Evolutionary conservation across 1,139 yeast genomes (phyloP).

Genomic region (Casaregolazyma lundiana): DNA sequence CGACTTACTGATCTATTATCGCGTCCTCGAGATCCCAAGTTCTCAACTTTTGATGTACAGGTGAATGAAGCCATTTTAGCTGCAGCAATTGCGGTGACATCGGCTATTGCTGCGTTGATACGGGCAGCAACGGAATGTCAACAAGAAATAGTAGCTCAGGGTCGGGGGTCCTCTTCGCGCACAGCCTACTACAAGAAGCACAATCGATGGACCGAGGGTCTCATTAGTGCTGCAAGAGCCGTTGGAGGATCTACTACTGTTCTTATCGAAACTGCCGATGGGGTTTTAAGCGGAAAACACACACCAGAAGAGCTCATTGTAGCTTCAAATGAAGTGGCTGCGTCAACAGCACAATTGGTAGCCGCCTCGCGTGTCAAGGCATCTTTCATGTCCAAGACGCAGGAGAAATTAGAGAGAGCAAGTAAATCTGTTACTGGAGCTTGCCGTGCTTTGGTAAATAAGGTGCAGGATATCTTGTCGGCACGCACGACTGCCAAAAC

Average conservation of each 20-base stretch:
- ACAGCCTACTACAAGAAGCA: conserved; percentile 83
- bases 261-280: conserved; percentile 80
- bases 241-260: conserved; percentile 82
- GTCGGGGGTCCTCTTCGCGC: conserved; percentile 60
- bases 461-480: conserved; percentile 60
- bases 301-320: conserved; percentile 83
- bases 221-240: conserved; percentile 84
- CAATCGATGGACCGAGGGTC: conserved; percentile 92
- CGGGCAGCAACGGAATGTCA: conserved; percentile 79
- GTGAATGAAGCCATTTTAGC: conserved; percentile 73
- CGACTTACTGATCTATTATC: conserved; percentile 52
- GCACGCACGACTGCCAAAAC: conserved; percentile 33
- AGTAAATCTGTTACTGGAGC: conserved; percentile 68
- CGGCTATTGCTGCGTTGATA: conserved; percentile 69
- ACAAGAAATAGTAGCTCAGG: conserved; percentile 71
- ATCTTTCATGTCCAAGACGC: conserved; percentile 69
- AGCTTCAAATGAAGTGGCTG: conserved; percentile 88
- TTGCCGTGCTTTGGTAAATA: conserved; percentile 64
- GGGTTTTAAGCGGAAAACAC: conserved; percentile 59
- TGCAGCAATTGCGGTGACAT: conserved; percentile 78
- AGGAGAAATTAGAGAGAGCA: conserved; percentile 66
- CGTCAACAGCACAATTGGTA: conserved; percentile 88
- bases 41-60: conserved; percentile 58
- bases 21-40: conserved; percentile 47
- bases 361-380: conserved; percentile 91